Percentiles rank a stretch among this genome's conserved stretches.
Conservation (phyloP, 257 asterid species). For the Rubia yunnanensis region DNA sequence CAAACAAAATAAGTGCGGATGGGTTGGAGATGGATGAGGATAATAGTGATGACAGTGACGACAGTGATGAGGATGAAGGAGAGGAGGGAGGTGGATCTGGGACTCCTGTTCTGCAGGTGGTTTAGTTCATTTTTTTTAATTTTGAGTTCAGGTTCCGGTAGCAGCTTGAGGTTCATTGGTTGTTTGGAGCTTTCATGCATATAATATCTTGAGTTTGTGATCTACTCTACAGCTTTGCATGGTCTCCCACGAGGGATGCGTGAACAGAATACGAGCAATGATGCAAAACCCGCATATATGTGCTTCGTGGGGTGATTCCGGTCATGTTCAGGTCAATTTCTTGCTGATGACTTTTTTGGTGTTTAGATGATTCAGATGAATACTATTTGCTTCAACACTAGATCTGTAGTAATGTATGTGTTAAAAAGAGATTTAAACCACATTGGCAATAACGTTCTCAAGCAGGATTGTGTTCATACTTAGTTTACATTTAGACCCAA, state of each 20-base stretch:
- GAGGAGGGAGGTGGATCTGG: constrained; percentile 43
- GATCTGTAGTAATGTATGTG: neutral
- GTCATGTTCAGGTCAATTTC: constrained; percentile 73
- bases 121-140: neutral
- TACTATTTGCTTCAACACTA: neutral
- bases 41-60: constrained; percentile 63
- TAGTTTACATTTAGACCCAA: neutral
- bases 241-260: constrained; percentile 68
- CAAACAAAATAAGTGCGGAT: constrained; percentile 37
- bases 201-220: constrained; percentile 12
- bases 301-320: constrained; percentile 86
- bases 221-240: constrained; percentile 45
- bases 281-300: constrained; percentile 79
- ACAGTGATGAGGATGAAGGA: constrained; percentile 41
- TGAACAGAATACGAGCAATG: constrained; percentile 90
- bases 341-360: constrained; percentile 4
- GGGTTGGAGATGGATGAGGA: constrained; percentile 74
- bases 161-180: neutral
- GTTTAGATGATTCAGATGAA: neutral
- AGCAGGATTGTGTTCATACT: neutral
- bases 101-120: constrained; percentile 64
- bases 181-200: neutral
- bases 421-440: neutral
- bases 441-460: neutral
- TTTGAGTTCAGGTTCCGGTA: neutral